These are phyloP conservation scores for Candida tallmaniae DNA, from an alignment of 805 yeast genomes.

Conservation along the genomic window DNA sequence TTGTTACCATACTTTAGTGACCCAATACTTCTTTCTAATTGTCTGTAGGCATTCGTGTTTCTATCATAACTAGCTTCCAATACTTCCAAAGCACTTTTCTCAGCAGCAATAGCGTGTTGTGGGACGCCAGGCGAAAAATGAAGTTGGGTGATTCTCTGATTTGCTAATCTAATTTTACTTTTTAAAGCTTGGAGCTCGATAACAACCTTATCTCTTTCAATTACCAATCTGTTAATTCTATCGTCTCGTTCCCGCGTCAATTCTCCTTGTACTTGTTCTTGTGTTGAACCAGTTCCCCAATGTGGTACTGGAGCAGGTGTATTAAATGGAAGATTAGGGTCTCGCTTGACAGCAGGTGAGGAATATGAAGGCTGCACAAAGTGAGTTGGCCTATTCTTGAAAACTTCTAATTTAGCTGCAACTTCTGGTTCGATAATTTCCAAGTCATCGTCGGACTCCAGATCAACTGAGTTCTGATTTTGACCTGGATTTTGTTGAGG, in stretches of 20 bases:
- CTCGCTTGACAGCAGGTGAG: neutral
- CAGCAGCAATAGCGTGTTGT: too few relatives aligned
- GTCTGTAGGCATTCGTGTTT: neutral
- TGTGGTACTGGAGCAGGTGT: conserved; percentile 28
- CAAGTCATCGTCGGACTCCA: conserved; percentile 27
- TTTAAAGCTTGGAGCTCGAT: neutral
- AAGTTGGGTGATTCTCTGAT: neutral
- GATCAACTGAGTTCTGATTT: too few relatives aligned
- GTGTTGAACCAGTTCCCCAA: conserved; percentile 7
- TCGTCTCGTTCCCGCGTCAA: neutral
- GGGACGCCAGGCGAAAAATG: too few relatives aligned
- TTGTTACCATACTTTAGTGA: conserved; percentile 1
- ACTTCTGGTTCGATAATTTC: conserved; percentile 25
- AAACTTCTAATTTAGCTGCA: conserved; percentile 21
- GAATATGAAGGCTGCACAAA: neutral
- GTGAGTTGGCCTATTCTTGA: conserved; percentile 12
- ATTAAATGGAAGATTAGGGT: too few relatives aligned
- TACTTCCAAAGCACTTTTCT: neutral
- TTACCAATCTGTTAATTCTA: neutral
- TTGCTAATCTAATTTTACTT: neutral
- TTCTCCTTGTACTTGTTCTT: neutral
- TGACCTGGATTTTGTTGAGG: neutral
- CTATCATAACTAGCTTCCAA: neutral
- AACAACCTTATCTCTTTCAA: neutral
- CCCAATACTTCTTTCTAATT: neutral